Conservation (phyloP, 2,329 filamentous ascomycete genomes). For the Penicillium sclerotigenum region DNA sequence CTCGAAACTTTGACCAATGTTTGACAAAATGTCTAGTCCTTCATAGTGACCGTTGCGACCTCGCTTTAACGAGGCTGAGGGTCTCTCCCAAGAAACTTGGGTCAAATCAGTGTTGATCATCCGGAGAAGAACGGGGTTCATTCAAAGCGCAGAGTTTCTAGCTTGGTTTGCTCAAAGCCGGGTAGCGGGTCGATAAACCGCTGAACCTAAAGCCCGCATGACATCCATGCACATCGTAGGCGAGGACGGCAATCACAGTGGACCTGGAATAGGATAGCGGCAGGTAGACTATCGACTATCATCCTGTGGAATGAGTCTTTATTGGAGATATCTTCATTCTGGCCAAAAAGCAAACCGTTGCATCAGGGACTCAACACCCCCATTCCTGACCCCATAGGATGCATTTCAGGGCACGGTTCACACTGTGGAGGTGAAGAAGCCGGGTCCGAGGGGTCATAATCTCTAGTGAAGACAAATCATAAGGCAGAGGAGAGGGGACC, state of each 20-base stretch:
- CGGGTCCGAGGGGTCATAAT: slow-evolving; percentile 1
- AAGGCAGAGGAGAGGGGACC: not conserved
- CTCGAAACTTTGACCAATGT: not conserved
- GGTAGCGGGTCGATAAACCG: slow-evolving; percentile 35
- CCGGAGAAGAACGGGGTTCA: slow-evolving; percentile 13
- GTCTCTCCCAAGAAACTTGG: not conserved
- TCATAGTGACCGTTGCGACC: slow-evolving; percentile 10
- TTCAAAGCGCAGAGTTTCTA: slow-evolving; percentile 2
- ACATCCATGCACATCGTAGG: slow-evolving; percentile 24
- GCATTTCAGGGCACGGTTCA: not conserved
- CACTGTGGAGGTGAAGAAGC: slow-evolving; percentile 1
- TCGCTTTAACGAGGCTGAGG: not conserved
- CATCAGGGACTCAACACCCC: not conserved
- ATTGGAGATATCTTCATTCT: not conserved
- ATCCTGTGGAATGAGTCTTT: not conserved
- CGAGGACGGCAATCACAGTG: slow-evolving; percentile 20
- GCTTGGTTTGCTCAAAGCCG: slow-evolving; percentile 24
- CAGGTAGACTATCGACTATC: slow-evolving; percentile 3
- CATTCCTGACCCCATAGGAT: not conserved
- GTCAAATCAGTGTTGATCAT: slow-evolving; percentile 20
- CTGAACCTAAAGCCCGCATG: slow-evolving; percentile 37
- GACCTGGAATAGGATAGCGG: slow-evolving; percentile 19
- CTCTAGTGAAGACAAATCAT: slow-evolving; percentile 1
- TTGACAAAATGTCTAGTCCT: slow-evolving; percentile 11
- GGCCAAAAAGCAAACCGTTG: not conserved